These are phyloP conservation scores for Ogataea trehalophila DNA, from an alignment of 805 yeast species.

Conservation along the genomic window DNA sequence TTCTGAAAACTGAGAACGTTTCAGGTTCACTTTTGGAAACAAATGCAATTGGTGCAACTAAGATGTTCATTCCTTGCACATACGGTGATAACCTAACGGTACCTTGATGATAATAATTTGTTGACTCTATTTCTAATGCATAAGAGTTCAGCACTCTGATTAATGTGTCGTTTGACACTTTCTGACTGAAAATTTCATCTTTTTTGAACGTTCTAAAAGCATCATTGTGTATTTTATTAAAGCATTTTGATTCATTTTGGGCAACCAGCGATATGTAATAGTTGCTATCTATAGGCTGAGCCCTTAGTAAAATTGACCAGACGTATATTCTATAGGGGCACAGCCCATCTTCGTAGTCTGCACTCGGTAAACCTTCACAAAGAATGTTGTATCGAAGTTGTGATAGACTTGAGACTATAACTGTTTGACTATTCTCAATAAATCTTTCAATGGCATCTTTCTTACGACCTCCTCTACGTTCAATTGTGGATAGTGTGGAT, in stretches of 20 bases:
- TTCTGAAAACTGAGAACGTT: conserved; percentile 69
- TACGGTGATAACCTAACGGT: conserved; percentile 39
- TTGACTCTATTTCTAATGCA: conserved; percentile 42
- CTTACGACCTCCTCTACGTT: conserved; percentile 33
- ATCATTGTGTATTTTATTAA: conserved; percentile 74
- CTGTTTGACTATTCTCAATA: conserved; percentile 38
- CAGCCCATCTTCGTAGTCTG: conserved; percentile 29
- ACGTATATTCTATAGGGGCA: conserved; percentile 71
- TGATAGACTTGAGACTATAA: conserved; percentile 44
- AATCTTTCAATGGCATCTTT: conserved; percentile 53
- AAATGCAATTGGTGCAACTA: conserved; percentile 79
- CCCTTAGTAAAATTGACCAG: conserved; percentile 74
- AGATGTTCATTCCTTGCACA: conserved; percentile 91
- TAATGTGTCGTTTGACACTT: conserved; percentile 66
- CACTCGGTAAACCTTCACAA: conserved; percentile 38
- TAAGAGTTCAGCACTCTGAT: conserved; percentile 68
- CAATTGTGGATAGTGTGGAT: conserved; percentile 12
- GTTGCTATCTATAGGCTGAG: conserved; percentile 52
- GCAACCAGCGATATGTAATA: conserved; percentile 48
- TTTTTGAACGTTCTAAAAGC: conserved; percentile 81
- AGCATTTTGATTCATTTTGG: conserved; percentile 50
- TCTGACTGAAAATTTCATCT: conserved; percentile 56
- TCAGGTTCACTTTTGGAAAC: conserved; percentile 78
- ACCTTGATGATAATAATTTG: conserved; percentile 1
- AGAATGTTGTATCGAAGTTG: conserved; percentile 50